Conservation (phyloP, 2,329 filamentous ascomycete species). For the Sclerotinia subarctica region DNA sequence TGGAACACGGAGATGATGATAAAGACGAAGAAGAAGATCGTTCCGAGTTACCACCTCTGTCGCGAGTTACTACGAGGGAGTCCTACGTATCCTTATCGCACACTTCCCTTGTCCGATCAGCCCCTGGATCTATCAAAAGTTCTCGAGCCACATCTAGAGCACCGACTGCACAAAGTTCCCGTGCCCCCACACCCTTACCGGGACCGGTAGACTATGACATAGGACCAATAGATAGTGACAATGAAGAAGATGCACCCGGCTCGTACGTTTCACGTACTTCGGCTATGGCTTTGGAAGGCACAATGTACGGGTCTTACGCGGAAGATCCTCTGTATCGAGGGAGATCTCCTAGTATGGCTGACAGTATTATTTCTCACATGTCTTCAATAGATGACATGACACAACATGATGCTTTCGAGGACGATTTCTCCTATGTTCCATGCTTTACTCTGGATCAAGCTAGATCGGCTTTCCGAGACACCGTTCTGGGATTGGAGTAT, state of each 20-base stretch:
- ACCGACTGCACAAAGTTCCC: slow-evolving; percentile 36
- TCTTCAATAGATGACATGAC: slow-evolving; percentile 59
- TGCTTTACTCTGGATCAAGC: slow-evolving; percentile 85
- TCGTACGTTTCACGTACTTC: slow-evolving; percentile 47
- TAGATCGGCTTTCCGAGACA: slow-evolving; percentile 84
- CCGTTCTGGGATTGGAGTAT: slow-evolving; percentile 89
- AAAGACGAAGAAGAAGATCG: slow-evolving; percentile 40
- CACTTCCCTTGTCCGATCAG: slow-evolving; percentile 31
- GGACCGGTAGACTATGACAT: slow-evolving; percentile 40
- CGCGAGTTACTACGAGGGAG: slow-evolving; percentile 33
- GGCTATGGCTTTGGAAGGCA: slow-evolving; percentile 64
- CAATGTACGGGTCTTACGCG: slow-evolving; percentile 70
- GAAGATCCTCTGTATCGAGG: slow-evolving; percentile 58
- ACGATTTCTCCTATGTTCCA: slow-evolving; percentile 90
- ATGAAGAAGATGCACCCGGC: slow-evolving; percentile 53
- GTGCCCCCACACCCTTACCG: slow-evolving; percentile 37
- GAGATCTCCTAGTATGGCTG: slow-evolving; percentile 76
- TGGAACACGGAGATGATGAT: slow-evolving; percentile 68
- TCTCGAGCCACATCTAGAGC: slow-evolving; percentile 26
- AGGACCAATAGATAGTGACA: slow-evolving; percentile 43
- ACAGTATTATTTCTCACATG: slow-evolving; percentile 70
- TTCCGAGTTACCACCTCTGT: slow-evolving; percentile 37
- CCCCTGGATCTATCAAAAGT: slow-evolving; percentile 28
- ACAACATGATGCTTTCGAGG: slow-evolving; percentile 66
- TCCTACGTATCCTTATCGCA: slow-evolving; percentile 25